These are phyloP conservation scores for Kuraishia ogatae DNA, from an alignment of 805 yeast genomes.

Conservation along the genomic window DNA sequence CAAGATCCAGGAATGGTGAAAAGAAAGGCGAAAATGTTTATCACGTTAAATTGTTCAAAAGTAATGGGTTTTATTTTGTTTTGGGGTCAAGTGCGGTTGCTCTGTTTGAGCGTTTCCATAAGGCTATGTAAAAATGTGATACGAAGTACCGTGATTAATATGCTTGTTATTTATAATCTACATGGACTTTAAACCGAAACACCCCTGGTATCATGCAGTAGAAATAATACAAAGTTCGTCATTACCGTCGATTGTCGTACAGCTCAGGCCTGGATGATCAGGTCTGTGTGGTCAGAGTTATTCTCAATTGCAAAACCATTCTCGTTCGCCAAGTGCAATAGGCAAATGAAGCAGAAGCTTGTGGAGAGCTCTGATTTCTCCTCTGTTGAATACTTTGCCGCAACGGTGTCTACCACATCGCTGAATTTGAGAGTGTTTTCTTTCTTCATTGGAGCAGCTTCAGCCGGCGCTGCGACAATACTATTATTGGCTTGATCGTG, in stretches of 20 bases:
- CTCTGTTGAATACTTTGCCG: slow-evolving; percentile 26
- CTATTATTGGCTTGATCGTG: neutral
- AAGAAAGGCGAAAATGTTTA: neutral
- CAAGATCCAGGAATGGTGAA: slow-evolving; percentile 68
- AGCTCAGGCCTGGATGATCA: slow-evolving; percentile 14
- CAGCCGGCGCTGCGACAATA: slow-evolving; percentile 1
- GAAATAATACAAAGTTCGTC: neutral
- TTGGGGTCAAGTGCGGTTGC: no score
- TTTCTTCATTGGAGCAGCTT: slow-evolving; percentile 3
- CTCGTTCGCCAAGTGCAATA: slow-evolving; percentile 41
- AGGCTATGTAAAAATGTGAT: neutral
- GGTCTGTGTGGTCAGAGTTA: slow-evolving; percentile 26
- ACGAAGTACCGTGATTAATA: neutral
- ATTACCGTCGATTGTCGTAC: neutral
- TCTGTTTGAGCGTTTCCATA: no score
- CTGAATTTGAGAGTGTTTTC: slow-evolving; percentile 16
- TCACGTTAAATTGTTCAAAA: neutral
- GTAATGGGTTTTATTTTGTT: neutral
- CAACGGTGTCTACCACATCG: slow-evolving; percentile 26
- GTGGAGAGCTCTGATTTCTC: slow-evolving; percentile 35
- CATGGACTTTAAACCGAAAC: no score
- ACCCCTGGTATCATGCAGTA: neutral
- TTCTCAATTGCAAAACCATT: slow-evolving; percentile 32
- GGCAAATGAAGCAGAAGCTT: slow-evolving; percentile 41
- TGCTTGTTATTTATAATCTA: neutral